Evolutionary conservation across 345 rosid genomes (phyloP), one percentile per base, ranked within the genome.

Genomic region (Aurinia saxatilis): DNA sequence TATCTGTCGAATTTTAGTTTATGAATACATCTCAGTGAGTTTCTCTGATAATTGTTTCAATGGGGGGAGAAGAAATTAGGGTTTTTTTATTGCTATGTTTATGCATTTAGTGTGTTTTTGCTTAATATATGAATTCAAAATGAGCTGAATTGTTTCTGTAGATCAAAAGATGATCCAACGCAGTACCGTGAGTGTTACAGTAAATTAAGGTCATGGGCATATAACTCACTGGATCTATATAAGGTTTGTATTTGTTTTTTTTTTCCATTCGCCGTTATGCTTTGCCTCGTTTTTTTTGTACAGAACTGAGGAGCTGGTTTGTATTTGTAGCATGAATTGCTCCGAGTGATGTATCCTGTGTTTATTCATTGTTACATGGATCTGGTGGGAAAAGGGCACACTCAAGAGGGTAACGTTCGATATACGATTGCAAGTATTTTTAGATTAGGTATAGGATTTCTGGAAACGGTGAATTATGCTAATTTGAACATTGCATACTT

Each of bases 301-400:
- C n/a, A 1, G 4, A 41, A 60, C 15, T 51, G 35, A 60, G 27
- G 8, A 42, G 55, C 16, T 70, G 51, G n/a, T 71, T 72, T 17
- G 12, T 59, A 51, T 41, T 15, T 76, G 79, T 90, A 95, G 99
- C 91, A 84, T 59, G 97, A 95, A 65, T 79, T 95, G 76, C 95
- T 95, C 53, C 87, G 96, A 31, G 95, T 95, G 65, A 95, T 93
- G 69, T 90, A 90, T 86, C 97, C 99, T 0, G 95, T 90, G 25
- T 93, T 87, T 73, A 79, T 90, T 57, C 97, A 93, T 70, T 84
- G 91, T 60, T 90, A 87, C 67, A 86, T 93, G 96, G 95, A 95
- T 78, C 75, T 95, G 58, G 86, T 95, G 17, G 89, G 92, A 0
- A 84, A 83, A 75, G 91, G 88, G 30, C 81, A 84, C 63, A 73